Base-by-base conservation (phyloP, 2,329 filamentous ascomycete genomes). In the Hypoxylon sp. region DNA sequence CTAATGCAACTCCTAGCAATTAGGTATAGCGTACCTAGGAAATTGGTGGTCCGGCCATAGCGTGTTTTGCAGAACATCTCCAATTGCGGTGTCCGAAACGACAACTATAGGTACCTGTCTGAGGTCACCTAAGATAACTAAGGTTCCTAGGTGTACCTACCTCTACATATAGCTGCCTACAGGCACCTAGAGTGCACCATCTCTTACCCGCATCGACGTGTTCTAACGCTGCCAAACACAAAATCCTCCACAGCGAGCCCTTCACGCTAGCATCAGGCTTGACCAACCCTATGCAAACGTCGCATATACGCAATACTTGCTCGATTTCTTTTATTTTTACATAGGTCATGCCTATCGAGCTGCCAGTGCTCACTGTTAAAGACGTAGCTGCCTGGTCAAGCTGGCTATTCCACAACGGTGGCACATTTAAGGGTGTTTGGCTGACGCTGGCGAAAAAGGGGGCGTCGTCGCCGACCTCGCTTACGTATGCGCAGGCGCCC, bases 401-500 rank as follows among this genome's bases (percentile, higher is more conserved):
- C 59, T 78, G 76, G 76, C 69, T 78, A 25, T 60, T 59, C 51
- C 69, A 66, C 53, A 73, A 63, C 61, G 70, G 72, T 27, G 42
- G 62, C 13, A 68, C 63, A 7, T 75, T 75, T 11, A 66, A 59
- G 22, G 75, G 75, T 27, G 74, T 78, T 7, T 76, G 75, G 75
- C 63, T 78, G 17, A 77, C 73, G 10, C 66, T 78, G 2, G 68
- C 76, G 2, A 77, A 77, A 67, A 77, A 76, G 58, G 72, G 72
- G 1, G 66, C 72, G 2, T 69, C 57, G 1, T 10, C 20, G 0
- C 74, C 75, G 1, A 78, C 76, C 2, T 73, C 75, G 3, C 71
- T 78, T 27, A 77, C 74, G 1, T 78, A 78, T 44, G 68, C 71
- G 4, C 72, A 89, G 74, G 88, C 88, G 0, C 81, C 90, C 17